phyloP scores from a whole-genome alignment of 1,284 basidiomycete species.

The Pascua sp. region DNA sequence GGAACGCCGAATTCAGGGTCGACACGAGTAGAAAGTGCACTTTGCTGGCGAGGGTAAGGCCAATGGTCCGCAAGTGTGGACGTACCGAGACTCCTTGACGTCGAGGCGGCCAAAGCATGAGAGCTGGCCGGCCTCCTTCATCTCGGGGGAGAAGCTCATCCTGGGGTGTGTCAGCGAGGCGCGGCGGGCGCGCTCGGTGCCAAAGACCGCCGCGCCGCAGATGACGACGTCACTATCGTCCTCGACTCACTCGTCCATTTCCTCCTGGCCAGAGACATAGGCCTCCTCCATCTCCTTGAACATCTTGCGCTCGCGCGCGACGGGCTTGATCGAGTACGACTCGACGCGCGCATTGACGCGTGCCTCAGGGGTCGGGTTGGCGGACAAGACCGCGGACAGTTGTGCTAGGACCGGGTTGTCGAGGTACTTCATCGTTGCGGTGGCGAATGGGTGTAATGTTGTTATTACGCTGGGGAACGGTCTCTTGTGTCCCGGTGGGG shows the following conservation, averaged over 20 bases:
- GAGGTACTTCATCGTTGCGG: constrained; percentile 76
- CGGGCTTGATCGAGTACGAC: constrained; percentile 96
- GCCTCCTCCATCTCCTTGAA: constrained; percentile 86
- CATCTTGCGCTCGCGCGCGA: constrained; percentile 93
- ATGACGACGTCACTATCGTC: neutral
- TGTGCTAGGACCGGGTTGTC: constrained; percentile 75
- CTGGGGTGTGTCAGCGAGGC: constrained; percentile 14
- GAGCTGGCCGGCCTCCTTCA: constrained; percentile 45
- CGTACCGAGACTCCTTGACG: constrained; percentile 47
- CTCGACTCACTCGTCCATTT: constrained; percentile 47
- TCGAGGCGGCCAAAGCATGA: constrained; percentile 49
- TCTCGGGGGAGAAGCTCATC: constrained; percentile 49
- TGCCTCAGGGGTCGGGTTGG: constrained; percentile 72
- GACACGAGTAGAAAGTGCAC: constrained; percentile 74
- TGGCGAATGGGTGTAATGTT: neutral
- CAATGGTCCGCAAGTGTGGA: neutral
- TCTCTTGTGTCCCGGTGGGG: neutral
- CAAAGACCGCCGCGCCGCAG: too few species aligned
- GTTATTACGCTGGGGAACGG: neutral
- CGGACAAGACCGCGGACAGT: constrained; percentile 72
- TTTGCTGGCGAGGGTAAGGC: constrained; percentile 28
- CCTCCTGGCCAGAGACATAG: constrained; percentile 56
- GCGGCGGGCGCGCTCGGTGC: neutral
- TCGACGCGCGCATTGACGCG: constrained; percentile 90
- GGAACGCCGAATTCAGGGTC: constrained; percentile 94